Evolutionary conservation across 2,329 filamentous ascomycete genomes (phyloP).

Genomic region (Fusarium protoensiforme): DNA sequence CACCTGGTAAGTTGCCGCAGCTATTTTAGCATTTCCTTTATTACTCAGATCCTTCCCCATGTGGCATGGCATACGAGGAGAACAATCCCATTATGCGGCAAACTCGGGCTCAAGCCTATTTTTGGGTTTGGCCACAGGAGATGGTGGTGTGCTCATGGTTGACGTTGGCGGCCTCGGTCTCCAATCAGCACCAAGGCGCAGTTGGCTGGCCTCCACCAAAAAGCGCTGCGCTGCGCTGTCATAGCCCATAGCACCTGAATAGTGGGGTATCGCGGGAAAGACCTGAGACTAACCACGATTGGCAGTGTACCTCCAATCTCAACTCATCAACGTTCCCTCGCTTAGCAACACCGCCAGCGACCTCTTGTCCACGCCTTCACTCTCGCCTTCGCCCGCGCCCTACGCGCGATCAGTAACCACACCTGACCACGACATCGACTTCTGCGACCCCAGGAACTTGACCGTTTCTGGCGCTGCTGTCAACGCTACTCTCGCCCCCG

Average conservation of each 20-base stretch:
- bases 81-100: slow-evolving; percentile 24
- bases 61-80: slow-evolving; percentile 5
- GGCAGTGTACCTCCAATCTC: slow-evolving; percentile 62
- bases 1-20: slow-evolving; percentile 78
- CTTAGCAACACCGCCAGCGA: slow-evolving; percentile 74
- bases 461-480: slow-evolving; percentile 71
- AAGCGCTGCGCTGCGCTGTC: slow-evolving; percentile 32
- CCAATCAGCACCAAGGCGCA: slow-evolving; percentile 33
- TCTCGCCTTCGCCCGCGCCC: slow-evolving; percentile 87
- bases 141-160: slow-evolving; percentile 11
- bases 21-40: not conserved
- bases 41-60: slow-evolving; percentile 5
- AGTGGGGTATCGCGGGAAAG: slow-evolving; percentile 39
- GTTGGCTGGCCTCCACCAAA: not conserved
- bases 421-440: slow-evolving; percentile 77
- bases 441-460: slow-evolving; percentile 91
- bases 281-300: slow-evolving; percentile 49
- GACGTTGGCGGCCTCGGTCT: slow-evolving; percentile 31
- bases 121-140: slow-evolving; percentile 27
- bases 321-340: slow-evolving; percentile 64
- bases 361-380: slow-evolving; percentile 80
- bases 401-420: slow-evolving; percentile 76
- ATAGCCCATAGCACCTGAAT: slow-evolving; percentile 24
- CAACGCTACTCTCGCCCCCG: slow-evolving; percentile 63
- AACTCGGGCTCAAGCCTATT: slow-evolving; percentile 32